Conservation (phyloP, 2,329 filamentous ascomycete species). For the Paraconiothyrium brasiliense region DNA sequence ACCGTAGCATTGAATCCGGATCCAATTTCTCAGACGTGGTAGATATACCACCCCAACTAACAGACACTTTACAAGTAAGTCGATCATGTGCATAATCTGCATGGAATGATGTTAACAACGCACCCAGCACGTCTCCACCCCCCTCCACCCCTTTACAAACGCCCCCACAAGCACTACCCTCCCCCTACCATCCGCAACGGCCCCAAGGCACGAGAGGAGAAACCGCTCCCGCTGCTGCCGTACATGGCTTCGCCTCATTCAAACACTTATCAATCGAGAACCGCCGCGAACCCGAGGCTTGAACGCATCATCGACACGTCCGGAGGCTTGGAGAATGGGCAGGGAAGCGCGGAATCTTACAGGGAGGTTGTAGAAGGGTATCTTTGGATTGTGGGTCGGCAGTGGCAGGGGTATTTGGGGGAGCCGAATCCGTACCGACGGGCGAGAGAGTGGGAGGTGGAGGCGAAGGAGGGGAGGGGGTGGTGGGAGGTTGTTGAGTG, state of each 20-base stretch:
- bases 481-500: no score
- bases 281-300: no score
- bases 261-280: neutral
- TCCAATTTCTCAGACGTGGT: neutral
- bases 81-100: neutral
- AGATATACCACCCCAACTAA: neutral
- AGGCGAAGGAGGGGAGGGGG: neutral
- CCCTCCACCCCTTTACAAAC: neutral
- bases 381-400: neutral
- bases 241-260: neutral
- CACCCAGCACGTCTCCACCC: neutral
- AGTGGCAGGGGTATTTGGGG: neutral
- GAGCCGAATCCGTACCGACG: conserved; percentile 7
- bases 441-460: conserved; percentile 2
- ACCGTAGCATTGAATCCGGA: neutral
- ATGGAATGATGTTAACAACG: neutral
- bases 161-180: neutral
- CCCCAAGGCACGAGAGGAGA: neutral
- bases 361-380: neutral
- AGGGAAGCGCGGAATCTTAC: neutral
- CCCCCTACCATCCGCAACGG: neutral
- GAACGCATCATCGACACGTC: no score
- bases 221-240: neutral
- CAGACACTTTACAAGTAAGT: neutral
- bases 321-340: no score